Base-by-base conservation (phyloP, 2,329 filamentous ascomycete species). In the Elsinoe australis region DNA sequence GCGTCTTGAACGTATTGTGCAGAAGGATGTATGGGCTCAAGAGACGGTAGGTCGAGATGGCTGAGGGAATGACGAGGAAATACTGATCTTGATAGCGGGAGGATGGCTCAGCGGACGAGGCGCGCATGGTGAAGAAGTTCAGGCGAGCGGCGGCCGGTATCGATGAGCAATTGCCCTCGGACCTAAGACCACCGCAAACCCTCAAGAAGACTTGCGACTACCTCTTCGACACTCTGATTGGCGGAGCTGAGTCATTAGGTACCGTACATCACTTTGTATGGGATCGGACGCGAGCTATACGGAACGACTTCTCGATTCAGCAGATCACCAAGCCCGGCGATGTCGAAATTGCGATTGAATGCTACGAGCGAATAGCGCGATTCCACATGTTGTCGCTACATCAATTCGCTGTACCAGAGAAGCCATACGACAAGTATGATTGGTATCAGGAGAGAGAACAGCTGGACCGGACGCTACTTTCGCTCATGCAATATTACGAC, bases 271-370 rank as follows among this genome's bases (percentile, higher is more conserved):
- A 74, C 52, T 83, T 81, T 59, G 71, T 82, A 19, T 83, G 79
- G 79, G 79, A 82, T 58, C 71, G 79, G 14, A 81, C 78, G 26
- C 71, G 79, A 38, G 78, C 76, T 4, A 74, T 83, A 50, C 73
- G 79, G 32, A 82, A 82, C 56, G 79, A 83, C 58, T 77, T 82
- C 44, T 77, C 76, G 2, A 79, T 81, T 15, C 78, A 81, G 59
- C 74, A 78, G 56, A 64, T 80, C 50, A 74, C 72, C 5, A 74
- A 73, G 52, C 61, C 66, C n/a, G 65, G 69, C n/a, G 74, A 81
- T 57, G 69, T 82, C 28, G 63, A 66, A 38, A 70, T 75, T 15
- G 75, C 77, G 3, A 74, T 82, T 5, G 73, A 75, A 17, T 81
- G 78, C 55, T 72, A 77, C 41, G 79, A 83, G 59, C 69, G 75